Evolutionary conservation across 2,329 filamentous ascomycete species (phyloP).

Genomic region (Lasiodiplodia sp.): DNA sequence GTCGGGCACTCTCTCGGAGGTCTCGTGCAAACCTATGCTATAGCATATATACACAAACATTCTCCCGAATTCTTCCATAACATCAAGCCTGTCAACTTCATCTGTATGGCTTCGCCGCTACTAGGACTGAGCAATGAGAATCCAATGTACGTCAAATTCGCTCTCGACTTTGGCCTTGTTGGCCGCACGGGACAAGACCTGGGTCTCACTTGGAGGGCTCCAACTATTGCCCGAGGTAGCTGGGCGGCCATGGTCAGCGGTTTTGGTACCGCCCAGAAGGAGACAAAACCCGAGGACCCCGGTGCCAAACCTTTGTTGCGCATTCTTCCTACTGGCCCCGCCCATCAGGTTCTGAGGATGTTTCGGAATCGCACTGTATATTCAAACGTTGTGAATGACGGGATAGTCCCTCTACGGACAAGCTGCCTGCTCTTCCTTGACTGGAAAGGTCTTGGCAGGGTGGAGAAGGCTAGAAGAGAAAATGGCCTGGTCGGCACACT

Average conservation of each 20-base stretch:
- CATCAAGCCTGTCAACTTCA: constrained; percentile 89
- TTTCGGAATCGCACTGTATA: constrained; percentile 93
- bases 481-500: constrained; percentile 92
- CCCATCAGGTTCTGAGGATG: constrained; percentile 83
- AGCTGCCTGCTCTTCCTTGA: constrained; percentile 97
- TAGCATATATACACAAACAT: constrained; percentile 96
- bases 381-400: constrained; percentile 97
- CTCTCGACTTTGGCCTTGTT: constrained; percentile 92
- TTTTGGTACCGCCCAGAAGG: constrained; percentile 66
- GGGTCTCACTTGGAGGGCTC: constrained; percentile 91
- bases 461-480: constrained; percentile 92
- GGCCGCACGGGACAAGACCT: constrained; percentile 96
- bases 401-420: constrained; percentile 91
- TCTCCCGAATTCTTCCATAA: constrained; percentile 87
- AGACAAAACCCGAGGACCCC: constrained; percentile 68
- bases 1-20: constrained; percentile 91
- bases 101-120: constrained; percentile 85
- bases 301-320: constrained; percentile 88
- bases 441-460: constrained; percentile 91
- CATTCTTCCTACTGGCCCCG: constrained; percentile 89
- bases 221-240: constrained; percentile 81
- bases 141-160: constrained; percentile 95
- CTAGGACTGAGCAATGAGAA: constrained; percentile 96
- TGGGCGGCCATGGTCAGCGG: constrained; percentile 89
- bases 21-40: constrained; percentile 88